Evolutionary conservation across 441 rosid species (phyloP), one percentile per base, ranked within the genome.

Genomic region (Omphalea diandra): DNA sequence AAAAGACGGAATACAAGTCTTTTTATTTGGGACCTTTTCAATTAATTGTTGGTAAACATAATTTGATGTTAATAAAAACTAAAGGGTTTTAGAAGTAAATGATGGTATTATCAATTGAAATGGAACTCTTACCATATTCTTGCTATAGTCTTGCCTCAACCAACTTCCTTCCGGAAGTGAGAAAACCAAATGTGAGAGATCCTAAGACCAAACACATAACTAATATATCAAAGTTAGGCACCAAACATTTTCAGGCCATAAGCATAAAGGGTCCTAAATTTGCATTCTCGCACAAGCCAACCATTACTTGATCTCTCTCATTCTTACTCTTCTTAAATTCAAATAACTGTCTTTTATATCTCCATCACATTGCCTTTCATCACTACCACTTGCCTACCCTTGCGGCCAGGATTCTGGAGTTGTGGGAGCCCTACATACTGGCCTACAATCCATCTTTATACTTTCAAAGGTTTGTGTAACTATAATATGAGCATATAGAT

Each of bases 221-320:
- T 50, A 77, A 55, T 57, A 60, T 57, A 72, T 59, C 40, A 12
- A 68, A 65, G 84, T 78, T 82, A 49, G 84, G 87, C 82, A 82
- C 89, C 87, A 83, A 82, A 76, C 85, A 0, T 18, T 12, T 33
- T 46, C 40, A 3, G 3, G 7, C 64, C 67, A 56, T 33, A 61
- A 73, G 76, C 56, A 71, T 77, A 80, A 78, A 75, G 61, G 70
- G 8, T 55, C 32, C 68, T 36, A 66, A 29, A 69, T 53, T 78
- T 70, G 29, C 79, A 65, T 82, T 78, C 77, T 78, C 77, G 73
- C 44, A 67, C 84, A 85, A 77, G 77, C 85, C 65, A 32, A 43
- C 61, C 11, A 8, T 20, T 65, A 17, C 49, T 24, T 43, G 17
- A 26, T 15, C 53, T 32, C 84, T 18, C 63, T 17, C 73, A 2